phyloP scores from a whole-genome alignment of 768 basidiomycete genomes.

The Tephrocybe sp. region DNA sequence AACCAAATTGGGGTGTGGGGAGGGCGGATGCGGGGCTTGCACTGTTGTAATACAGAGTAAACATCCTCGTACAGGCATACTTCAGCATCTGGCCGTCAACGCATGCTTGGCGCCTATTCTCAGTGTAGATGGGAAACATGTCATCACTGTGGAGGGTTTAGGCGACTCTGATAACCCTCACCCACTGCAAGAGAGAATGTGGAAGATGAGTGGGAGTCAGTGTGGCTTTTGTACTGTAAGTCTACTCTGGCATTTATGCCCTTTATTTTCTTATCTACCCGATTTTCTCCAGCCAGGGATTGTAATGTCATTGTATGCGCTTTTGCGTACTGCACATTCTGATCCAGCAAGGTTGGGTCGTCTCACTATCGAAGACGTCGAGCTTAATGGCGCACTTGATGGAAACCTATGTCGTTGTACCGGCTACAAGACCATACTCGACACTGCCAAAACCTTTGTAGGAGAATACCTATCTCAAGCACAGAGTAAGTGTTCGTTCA shows the following conservation, averaged over 20 bases:
- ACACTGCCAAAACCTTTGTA: constrained; percentile 18
- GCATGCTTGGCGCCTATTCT: constrained; percentile 17
- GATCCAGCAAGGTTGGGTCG: constrained; percentile 15
- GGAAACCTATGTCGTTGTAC: constrained; percentile 18
- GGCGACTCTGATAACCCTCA: constrained; percentile 17
- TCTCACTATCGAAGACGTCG: constrained; percentile 15
- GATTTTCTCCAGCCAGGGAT: constrained; percentile 16
- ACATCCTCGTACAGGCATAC: constrained; percentile 14
- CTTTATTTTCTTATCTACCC: not conserved
- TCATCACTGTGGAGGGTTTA: constrained; percentile 16
- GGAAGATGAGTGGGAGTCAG: constrained; percentile 20
- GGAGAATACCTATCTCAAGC: constrained; percentile 16
- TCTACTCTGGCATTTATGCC: not conserved
- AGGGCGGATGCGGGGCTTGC: constrained; percentile 17
- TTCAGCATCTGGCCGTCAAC: constrained; percentile 16
- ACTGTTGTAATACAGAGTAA: constrained; percentile 18
- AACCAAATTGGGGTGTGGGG: constrained; percentile 16
- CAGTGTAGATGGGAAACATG: constrained; percentile 17
- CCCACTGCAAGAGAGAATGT: constrained; percentile 17
- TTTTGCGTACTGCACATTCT: constrained; percentile 17
- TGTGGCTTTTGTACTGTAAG: constrained; percentile 18
- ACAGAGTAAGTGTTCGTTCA: constrained; percentile 2
- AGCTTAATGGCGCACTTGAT: constrained; percentile 17
- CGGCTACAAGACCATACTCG: constrained; percentile 18
- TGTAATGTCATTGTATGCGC: constrained; percentile 17